Base-by-base conservation (phyloP, 2,329 filamentous ascomycete species). In the Massarina eburnea region DNA sequence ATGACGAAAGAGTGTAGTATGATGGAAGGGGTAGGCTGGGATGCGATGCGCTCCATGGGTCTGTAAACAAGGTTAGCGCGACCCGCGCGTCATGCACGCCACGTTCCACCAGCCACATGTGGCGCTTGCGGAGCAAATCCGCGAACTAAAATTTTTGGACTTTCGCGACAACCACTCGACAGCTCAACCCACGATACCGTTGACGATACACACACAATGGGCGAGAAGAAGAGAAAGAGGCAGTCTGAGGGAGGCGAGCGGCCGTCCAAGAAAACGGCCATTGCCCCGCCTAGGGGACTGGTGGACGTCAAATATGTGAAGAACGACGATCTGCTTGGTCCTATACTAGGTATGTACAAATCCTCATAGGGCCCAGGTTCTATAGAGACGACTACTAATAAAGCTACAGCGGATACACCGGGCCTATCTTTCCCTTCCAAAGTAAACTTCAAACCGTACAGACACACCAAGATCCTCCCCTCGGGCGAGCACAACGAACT, bases 401-500 rank as follows among this genome's bases (percentile, higher is more conserved):
- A 12, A 3, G 7, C 8, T 44, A 8, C 37, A 74, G 72, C 69
- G 37, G 67, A 67, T 29, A 71, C 72, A 12, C 76, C 73, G 26
- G 76, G 75, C 18, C 59, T 77, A 12, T 63, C 61, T 7, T 54
- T 73, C 44, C 59, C 76, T 41, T 45, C 65, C 34, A 53, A 63
- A 51, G 54, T 76, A 37, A 70, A 76, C 41, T 73, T 81, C 64
- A 77, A 78, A 46, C 66, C 75, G 9, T 82, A 80, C 61, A 67
- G 71, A 52, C 58, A 54, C 56, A 61, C 50, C 54, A 68, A 51
- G 47, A 56, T 51, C 47, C 64, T 53, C 34, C 64, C 55, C 51
- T 49, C 46, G 48, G 51, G 60, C 55, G 67, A 50, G 66, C 42
- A 41, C 43, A 43, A 58, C 48, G 75, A 81, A 44, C 62, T 84